These are phyloP conservation scores for Pyrrhoderma noxium DNA, from an alignment of 1,284 basidiomycete genomes.

Conservation along the genomic window DNA sequence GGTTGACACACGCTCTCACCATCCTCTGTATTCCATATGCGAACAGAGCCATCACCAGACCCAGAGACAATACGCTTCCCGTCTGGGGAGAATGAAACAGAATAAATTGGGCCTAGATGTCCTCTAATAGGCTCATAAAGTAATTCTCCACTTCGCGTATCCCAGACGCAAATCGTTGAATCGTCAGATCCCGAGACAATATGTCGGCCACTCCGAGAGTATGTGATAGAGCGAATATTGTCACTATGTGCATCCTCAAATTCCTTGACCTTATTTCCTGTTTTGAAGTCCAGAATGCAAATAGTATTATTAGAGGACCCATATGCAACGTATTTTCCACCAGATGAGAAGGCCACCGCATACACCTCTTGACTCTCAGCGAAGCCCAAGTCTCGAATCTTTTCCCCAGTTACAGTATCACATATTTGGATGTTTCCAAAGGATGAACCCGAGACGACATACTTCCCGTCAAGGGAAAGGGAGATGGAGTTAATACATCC, in stretches of 20 bases:
- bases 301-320: conserved; percentile 15
- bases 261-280: not conserved
- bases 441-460: not conserved
- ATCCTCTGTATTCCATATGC: conserved; percentile 15
- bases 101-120: conserved; percentile 5
- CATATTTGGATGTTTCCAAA: no score
- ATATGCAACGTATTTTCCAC: conserved; percentile 19
- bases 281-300: not conserved
- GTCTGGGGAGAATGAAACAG: conserved; percentile 18
- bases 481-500: not conserved
- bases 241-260: not conserved
- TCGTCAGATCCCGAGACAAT: conserved; percentile 1
- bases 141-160: not conserved
- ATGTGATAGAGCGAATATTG: not conserved
- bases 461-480: not conserved
- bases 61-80: conserved; percentile 17
- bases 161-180: not conserved
- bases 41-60: conserved; percentile 13
- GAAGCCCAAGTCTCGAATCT: no score
- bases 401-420: no score
- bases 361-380: not conserved
- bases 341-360: conserved; percentile 2
- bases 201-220: not conserved
- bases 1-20: not conserved
- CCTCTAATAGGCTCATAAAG: conserved; percentile 9